Base-by-base conservation (phyloP, 176 grass and related monocot genomes). In the Juncus inflexus region DNA sequence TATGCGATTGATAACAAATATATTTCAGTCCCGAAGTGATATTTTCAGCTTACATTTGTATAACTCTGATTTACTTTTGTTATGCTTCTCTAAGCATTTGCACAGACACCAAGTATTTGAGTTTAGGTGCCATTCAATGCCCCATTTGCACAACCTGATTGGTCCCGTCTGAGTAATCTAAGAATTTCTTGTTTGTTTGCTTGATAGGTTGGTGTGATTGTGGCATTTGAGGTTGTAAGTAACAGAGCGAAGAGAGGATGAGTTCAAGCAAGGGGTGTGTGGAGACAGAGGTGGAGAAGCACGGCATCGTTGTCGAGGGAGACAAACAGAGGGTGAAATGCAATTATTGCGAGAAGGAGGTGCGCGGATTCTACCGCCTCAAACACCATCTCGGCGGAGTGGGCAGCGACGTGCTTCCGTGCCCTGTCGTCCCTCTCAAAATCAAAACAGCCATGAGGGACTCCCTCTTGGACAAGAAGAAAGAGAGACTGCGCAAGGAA, bases 301-400 rank as follows among this genome's bases (percentile, higher is more conserved):
- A 79, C 78, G 66, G 9, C 82, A 76, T 7, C 5, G 61, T 54
- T 73, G 69, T 77, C 75, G 75, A 69, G 42, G 65, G 85, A 76
- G 82, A 58, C 45, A 40, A 75, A 69, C 45, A 75, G 35, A 63
- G 78, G 74, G 39, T 64, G 41, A 59, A 71, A 55, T 71, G 67
- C 67, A 71, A 71, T 16, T 71, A 71, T 15, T 71, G 54, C 42
- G 67, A 40, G 52, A 9, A 6, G 38, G 54, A 71, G 19, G 19
- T 45, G 4, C 15, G 52, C 4, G 67, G 67, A 8, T 71, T 71
- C 28, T 15, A 19, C 14, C 15, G 54, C 39, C 67, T 71, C 37
- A 71, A 55, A 59, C 67, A 16, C 54, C 67, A 71, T 13, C 67
- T 71, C 9, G 57, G 9, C 15, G 66, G 50, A 35, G 51, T 37